Base-by-base conservation (phyloP, 2,329 filamentous ascomycete genomes). In the Mycogone perniciosa region DNA sequence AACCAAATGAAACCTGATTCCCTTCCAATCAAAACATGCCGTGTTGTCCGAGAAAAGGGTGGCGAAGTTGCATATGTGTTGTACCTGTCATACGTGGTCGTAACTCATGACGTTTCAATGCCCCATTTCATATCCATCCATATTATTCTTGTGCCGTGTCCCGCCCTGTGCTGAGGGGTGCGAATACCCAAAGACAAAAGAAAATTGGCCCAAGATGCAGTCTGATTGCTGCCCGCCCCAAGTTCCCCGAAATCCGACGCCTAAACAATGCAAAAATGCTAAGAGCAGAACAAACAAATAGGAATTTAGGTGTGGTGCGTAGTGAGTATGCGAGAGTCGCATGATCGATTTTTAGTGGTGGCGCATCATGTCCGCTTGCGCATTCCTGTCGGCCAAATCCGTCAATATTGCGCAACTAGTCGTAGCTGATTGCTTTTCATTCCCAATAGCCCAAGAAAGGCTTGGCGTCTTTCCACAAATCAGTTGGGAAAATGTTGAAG, bases 401-500 rank as follows among this genome's bases (percentile, higher is more conserved):
- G 20, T 20, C 20, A 20, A 20, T 20, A 20, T 20, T 20, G 20
- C 3, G 20, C 20, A 20, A 20, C 20, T 20, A 20, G 20, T 20
- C 20, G 20, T 20, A 20, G 20, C 20, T 20, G n/a, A n/a, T 31
- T 26, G n/a, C 41, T 13, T 7, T 27, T 30, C 13, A 13, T n/a
- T 26, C 33, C 35, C 35, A 33, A 8, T 44, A 43, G 44, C 34
- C 20, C 27, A 46, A 30, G 5, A 46, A 38, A 37, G 47, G 38
- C 37, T 26, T 45, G 5, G 48, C 29, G n/a, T 42, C 42, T 11
- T 37, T 37, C 48, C 48, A 46, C 42, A 46, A 26, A 41, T 20
- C 35, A 11, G 20, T 43, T 40, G 43, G 42, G 10, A 38, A 38
- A 38, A 46, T n/a, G 7, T 44, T 31, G 20, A 46, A 44, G 6